Base-by-base conservation (phyloP, 352 stramenopile genomes). In the Phytophthora vignae region DNA sequence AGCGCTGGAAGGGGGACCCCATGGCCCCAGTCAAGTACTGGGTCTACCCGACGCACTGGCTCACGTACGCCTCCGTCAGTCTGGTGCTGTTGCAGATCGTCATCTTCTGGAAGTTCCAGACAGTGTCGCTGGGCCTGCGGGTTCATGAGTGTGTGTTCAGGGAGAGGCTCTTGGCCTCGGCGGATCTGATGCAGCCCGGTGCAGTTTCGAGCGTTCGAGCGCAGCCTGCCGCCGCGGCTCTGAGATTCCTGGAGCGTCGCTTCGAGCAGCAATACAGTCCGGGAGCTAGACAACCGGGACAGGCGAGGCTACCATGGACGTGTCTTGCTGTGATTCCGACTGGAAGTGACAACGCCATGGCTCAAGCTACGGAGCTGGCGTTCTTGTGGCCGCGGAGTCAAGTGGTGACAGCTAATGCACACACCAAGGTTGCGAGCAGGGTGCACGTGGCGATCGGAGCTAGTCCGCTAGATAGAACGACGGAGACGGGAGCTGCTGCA, bases 61-160 rank as follows among this genome's bases (percentile, higher is more conserved):
- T 93, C 66, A 88, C 83, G 29, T 75, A 90, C n/a, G 83, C 78
- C 40, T 85, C 76, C 17, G n/a, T 80, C 2, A 78, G 76, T 55
- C 73, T 93, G 10, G 64, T 91, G 27, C 5, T 81, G 7, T 49
- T 85, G 33, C 85, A 93, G 64, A 52, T 77, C 1, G 48, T 88
- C 17, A 78, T 88, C 14, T 85, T 71, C 62, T 79, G 60, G 61
- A 69, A 83, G 55, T 90, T 88, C 54, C 83, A 90, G 64, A 71
- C 78, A 7, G 53, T 83, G 38, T 77, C 64, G 17, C 74, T 92
- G 10, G 68, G 85, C 55, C 61, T 93, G 44, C 75, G 84, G 21
- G 84, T 93, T 17, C 74, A 90, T 48, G 86, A 93, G 70, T 93
- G 86, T 64, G 78, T 85, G 4, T 92, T 90, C 66, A 70, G 81